phyloP scores from a whole-genome alignment of 192 early-diverging fungal species.

The Pilobolus umbonatus region DNA sequence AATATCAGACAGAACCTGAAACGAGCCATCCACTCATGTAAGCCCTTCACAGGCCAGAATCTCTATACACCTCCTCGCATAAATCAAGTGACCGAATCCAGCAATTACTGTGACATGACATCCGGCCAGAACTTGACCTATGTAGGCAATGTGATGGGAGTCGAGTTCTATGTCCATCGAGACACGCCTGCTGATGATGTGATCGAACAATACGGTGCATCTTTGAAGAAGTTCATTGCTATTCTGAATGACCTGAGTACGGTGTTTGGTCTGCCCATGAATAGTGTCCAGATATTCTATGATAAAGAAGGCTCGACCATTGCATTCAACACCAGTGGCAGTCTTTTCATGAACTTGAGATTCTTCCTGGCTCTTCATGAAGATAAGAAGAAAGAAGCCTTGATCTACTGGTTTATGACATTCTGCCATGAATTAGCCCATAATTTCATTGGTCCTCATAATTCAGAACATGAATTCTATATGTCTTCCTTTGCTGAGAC shows the following conservation, averaged over 20 bases:
- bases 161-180: conserved; percentile 35
- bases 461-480: conserved; percentile 76
- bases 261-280: conserved; percentile 59
- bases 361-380: conserved; percentile 71
- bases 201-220: conserved; percentile 31
- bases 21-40: conserved; percentile 33
- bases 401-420: conserved; percentile 83
- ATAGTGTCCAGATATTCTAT: conserved; percentile 71
- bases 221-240: conserved; percentile 36
- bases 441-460: conserved; percentile 65
- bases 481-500: conserved; percentile 74
- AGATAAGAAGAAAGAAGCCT: conserved; percentile 32
- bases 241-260: conserved; percentile 39
- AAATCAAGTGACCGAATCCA: conserved; percentile 25
- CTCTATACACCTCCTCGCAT: conserved; percentile 32
- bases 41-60: conserved; percentile 27
- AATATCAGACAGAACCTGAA: conserved; percentile 27
- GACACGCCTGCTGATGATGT: conserved; percentile 31
- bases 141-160: conserved; percentile 33
- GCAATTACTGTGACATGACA: conserved; percentile 44
- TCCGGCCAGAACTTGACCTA: conserved; percentile 43
- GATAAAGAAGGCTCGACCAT: conserved; percentile 65
- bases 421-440: conserved; percentile 82
- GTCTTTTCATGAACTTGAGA: conserved; percentile 81
- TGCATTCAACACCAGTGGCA: conserved; percentile 73